These are phyloP conservation scores for Colletotrichum euphorbiae DNA, from an alignment of 2,329 filamentous ascomycete species.

Conservation along the genomic window DNA sequence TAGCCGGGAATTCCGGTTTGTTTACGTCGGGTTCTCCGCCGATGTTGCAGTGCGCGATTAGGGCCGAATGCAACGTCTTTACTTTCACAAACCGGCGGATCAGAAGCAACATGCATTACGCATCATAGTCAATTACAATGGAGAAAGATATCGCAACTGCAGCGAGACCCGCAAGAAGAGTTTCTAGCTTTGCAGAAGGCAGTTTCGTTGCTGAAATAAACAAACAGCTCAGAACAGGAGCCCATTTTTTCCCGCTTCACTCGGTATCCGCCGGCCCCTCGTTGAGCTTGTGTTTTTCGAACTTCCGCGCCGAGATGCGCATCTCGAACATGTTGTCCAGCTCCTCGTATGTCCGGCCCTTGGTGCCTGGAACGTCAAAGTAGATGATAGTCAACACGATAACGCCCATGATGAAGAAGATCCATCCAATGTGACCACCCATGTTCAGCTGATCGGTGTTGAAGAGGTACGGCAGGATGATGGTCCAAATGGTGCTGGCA, in stretches of 20 bases:
- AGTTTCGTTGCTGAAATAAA: conserved; percentile 10
- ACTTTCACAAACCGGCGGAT: conserved; percentile 9
- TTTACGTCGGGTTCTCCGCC: conserved; percentile 28
- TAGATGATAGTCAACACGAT: conserved; percentile 45
- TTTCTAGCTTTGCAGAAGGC: conserved; percentile 5
- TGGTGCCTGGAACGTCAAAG: conserved; percentile 47
- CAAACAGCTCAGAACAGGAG: conserved; percentile 12
- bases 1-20: conserved; percentile 22
- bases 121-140: not conserved
- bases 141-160: conserved; percentile 3
- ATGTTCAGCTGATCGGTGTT: conserved; percentile 49
- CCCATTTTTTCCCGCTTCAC: conserved; percentile 10
- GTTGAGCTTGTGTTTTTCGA: conserved; percentile 33
- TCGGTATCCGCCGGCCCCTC: conserved; percentile 26
- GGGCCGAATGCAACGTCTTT: conserved; percentile 19
- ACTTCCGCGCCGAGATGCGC: conserved; percentile 33
- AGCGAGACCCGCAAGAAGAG: conserved; percentile 12
- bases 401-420: conserved; percentile 51
- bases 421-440: conserved; percentile 54
- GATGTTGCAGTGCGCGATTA: conserved; percentile 4
- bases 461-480: conserved; percentile 46
- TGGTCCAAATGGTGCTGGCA: conserved; percentile 38
- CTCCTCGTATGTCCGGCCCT: conserved; percentile 47
- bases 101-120: not conserved
- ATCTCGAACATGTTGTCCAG: conserved; percentile 46